Evolutionary conservation across 441 rosid genomes (phyloP), one percentile per base, ranked within the genome.

Genomic region (Kokia cookei): DNA sequence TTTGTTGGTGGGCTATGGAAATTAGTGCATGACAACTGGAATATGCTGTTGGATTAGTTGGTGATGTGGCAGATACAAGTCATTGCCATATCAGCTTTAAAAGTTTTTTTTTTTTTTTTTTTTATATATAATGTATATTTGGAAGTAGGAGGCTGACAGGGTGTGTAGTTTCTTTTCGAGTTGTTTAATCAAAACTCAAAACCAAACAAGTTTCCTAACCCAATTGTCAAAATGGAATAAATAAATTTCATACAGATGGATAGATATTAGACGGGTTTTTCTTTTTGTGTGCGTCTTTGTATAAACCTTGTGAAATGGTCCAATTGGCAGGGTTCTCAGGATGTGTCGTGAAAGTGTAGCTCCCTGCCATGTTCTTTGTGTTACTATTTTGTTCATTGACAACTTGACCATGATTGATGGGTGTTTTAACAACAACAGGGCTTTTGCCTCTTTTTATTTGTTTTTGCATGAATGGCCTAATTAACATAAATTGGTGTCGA

Each of bases 21-120:
- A 15, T 47, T 42, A 17, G 77, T 69, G 79, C 55, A 13, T 37
- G 59, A 73, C 75, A 80, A 79, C 82, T 68, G 12, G 73, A 76
- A 69, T 45, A 54, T 76, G 69, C 77, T 72, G 79, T 80, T 32
- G 37, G 37, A 79, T 61, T 45, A 74, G 43, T 55, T 17, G 40
- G 50, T 65, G 70, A 58, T 17, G 68, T 40, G 69, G 55, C 73
- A 19, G 6, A 32, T 5, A 32, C 65, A 42, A 10, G 11, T 35
- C 40, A 57, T 14, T 55, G 63, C 42, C 69, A 27, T 68, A 69
- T 69, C 77, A 63, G 47, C 37, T 4, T 32, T 32, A 32, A 32
- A 32, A 32, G 35, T 32, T 32, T 4, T 4, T 29, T 32, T 32
- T 4, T 0, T 29, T 29, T 32, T 29, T 29, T 32, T 29, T 29